Base-by-base conservation (phyloP, 1,139 yeast species). In the Protomyces pachydermus region DNA sequence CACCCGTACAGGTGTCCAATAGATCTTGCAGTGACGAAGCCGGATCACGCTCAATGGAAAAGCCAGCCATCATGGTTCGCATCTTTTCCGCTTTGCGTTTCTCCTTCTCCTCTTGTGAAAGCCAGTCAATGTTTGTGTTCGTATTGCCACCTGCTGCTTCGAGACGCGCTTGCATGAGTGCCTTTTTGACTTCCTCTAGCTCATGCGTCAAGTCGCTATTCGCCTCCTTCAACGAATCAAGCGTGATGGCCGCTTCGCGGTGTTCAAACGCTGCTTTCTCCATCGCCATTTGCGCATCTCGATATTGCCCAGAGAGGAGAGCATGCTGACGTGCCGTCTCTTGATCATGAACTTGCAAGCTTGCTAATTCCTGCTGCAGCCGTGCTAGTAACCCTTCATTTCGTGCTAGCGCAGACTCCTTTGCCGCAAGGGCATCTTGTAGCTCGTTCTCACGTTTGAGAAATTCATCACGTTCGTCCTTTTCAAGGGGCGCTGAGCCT, bases 401-500 rank as follows among this genome's bases (percentile, higher is more conserved):
- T 25, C 69, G 70, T 20, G 68, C 68, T 16, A 76, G 71, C 5
- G 70, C 60, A 0, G 70, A 55, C 42, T 75, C 78, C 51, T 71
- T 71, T 54, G 75, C 77, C 1, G 73, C 67, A 23, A 76, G 63
- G 56, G 70, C 74, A 65, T 75, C 78, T 62, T 75, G 77, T 16
- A 74, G 63, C 54, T 75, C 75, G 60, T 74, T 75, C 64, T 75
- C 78, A 1, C 76, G 71, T 14, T 69, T 67, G 51, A 74, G 57
- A 42, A 69, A 72, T 56, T 73, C 77, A 35, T 73, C 76, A 14
- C 58, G 50, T 39, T 67, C 68, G 45, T 69, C 71, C 34, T 68
- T 65, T 23, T 62, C 67, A n/a, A 53, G 37, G 3, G 46, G 38
- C 10, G 45, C n/a, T n/a, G 50, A 23, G 12, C 54, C 61, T 18